Evolutionary conservation across 352 stramenopile species (phyloP), one percentile per base, ranked within the genome.

Genomic region (Phytophthora cactorum): DNA sequence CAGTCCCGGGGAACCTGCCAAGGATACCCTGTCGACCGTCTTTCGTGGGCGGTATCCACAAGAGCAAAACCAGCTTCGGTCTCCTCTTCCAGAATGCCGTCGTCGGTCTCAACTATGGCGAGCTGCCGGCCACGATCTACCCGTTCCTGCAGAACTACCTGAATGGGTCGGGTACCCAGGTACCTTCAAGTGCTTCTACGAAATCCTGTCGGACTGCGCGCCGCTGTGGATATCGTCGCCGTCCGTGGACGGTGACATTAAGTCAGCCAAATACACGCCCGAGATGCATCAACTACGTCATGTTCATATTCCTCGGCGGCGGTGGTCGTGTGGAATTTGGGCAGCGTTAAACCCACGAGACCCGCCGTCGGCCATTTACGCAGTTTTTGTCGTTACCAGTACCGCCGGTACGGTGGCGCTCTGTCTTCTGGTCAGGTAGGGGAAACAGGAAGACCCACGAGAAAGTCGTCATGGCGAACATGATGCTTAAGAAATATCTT

Each of bases 161-260:
- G 2, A 79, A 82, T 39, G 34, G 27, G 0, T 65, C 57, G 3
- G 75, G 75, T 11, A 61, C 68, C 2, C 50, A 72, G 36, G 59
- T 74, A 14, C 59, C 5, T 91, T 91, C 65, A 94, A 92, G 63
- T 77, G 86, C 15, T 72, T 74, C 44, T 74, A 70, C 50, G 66
- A 62, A 14, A 59, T 63, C 14, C 36, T 75, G 9, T 75, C 75
- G 8, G 88, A 95, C 68, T 95, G 85, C 47, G 75, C 87, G 25
- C 88, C 86, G 6, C 81, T 95, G 8, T 72, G 57, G 68, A 31
- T 71, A 71, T 27, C 68, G 68, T 43, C 68, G 68, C 39, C 51
- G 58, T 11, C 68, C 68, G 11, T 75, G 61, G 38, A 75, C 72
- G 68, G 1, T 75, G 0, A 71, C 14, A 53, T 75, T 7, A 38